Conservation (phyloP, 768 basidiomycete species). For the Ramaria sp. region DNA sequence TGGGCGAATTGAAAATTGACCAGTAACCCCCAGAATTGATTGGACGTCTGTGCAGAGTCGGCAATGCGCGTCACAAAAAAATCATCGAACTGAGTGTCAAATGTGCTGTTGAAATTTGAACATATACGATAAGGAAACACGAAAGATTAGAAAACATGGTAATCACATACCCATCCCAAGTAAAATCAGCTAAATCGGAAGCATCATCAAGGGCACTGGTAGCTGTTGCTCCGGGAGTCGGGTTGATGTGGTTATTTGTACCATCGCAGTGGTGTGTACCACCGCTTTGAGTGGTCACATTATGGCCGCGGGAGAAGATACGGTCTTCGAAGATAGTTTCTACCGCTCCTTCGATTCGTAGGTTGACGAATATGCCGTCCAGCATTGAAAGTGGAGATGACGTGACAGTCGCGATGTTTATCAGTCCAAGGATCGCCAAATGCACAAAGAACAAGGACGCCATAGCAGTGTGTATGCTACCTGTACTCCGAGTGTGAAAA, state of each 20-base stretch:
- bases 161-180: constrained; percentile 29
- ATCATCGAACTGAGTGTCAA: constrained; percentile 28
- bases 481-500: no score
- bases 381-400: neutral
- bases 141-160: neutral
- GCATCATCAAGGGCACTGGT: constrained; percentile 36
- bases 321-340: constrained; percentile 29
- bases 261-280: constrained; percentile 35
- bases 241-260: constrained; percentile 26
- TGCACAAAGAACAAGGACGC: no score
- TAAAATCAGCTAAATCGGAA: constrained; percentile 20
- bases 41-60: constrained; percentile 19
- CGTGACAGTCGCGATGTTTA: neutral
- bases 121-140: neutral
- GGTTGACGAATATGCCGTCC: neutral
- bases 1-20: constrained; percentile 25
- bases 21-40: constrained; percentile 28
- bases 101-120: constrained; percentile 24
- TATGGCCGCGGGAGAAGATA: constrained; percentile 29
- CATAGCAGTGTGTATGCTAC: no score
- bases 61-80: constrained; percentile 31
- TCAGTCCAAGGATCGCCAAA: neutral
- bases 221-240: constrained; percentile 28
- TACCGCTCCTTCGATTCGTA: constrained; percentile 29
- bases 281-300: constrained; percentile 27